Base-by-base conservation (phyloP, 352 stramenopile species). In the Aphanomyces invadans region DNA sequence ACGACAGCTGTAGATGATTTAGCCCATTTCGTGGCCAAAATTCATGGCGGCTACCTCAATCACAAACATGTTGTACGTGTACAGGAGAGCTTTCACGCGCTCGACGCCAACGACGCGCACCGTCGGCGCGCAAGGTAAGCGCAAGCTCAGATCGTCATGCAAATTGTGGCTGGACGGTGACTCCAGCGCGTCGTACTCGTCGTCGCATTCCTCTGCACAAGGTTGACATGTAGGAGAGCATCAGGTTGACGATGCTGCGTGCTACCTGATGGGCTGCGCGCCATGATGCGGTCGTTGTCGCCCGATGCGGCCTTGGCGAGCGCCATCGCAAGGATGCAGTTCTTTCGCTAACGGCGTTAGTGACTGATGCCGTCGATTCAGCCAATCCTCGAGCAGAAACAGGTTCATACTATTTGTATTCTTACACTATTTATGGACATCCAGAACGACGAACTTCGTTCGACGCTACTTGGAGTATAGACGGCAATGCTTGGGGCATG, bases 31-130 rank as follows among this genome's bases (percentile, higher is more conserved):
- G 15, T n/a, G 21, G 21, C 17, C n/a, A n/a, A 5, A 31, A 42
- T 15, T 4, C 33, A 19, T 25, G n/a, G 38, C 19, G 38, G 23
- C 4, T 46, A 67, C 60, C 60, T 67, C 60, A 33, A 67, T 57
- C 23, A 51, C 48, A 31, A 28, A 67, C 39, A 67, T 49, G 33
- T 67, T 67, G 49, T 57, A 67, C 33, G 26, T 51, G 49, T 67
- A 67, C n/a, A 67, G 26, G 12, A 49, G 33, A 9, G 25, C 12
- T 23, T 57, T 23, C 23, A 67, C 32, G 23, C 60, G 60, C 25
- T 67, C 42, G n/a, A 67, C 42, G 11, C 57, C 25, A 25, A 67
- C 39, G 21, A 67, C 60, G 4, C 21, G 15, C 21, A 67, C 46
- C 3, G 10, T 31, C 17, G 60, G 60, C 17, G 60, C 46, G 9